Evolutionary conservation across 306 rosid genomes (phyloP).

Genomic region (Datisca glomerata): DNA sequence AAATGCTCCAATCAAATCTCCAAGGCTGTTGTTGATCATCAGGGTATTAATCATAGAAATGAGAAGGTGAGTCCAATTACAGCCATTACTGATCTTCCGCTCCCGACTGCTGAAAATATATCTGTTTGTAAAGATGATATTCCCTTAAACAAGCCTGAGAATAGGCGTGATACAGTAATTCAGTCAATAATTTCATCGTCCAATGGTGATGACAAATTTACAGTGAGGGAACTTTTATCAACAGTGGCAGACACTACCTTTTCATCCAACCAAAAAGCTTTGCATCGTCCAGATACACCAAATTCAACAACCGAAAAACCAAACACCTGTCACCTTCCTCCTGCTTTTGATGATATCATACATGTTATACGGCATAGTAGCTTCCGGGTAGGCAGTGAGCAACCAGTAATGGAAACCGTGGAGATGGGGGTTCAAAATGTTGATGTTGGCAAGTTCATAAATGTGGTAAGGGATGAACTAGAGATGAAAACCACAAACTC

Average conservation of each 20-base stretch:
- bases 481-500: conserved; percentile 39
- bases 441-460: conserved; percentile 69
- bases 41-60: conserved; percentile 17
- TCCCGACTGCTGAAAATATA: conserved; percentile 30
- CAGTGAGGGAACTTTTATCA: conserved; percentile 59
- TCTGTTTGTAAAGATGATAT: conserved; percentile 23
- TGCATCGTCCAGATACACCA: conserved; percentile 42
- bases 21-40: conserved; percentile 26
- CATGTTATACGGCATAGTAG: conserved; percentile 97
- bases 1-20: conserved; percentile 20
- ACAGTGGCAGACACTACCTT: conserved; percentile 32
- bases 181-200: conserved; percentile 25
- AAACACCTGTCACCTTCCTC: conserved; percentile 51
- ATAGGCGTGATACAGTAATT: conserved; percentile 17
- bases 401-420: conserved; percentile 57
- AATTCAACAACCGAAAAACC: conserved; percentile 41
- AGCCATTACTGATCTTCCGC: conserved; percentile 23
- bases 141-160: conserved; percentile 21
- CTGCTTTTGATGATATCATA: conserved; percentile 87
- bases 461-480: conserved; percentile 60
- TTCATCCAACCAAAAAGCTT: conserved; percentile 31
- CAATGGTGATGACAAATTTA: conserved; percentile 67
- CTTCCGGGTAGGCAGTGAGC: conserved; percentile 86
- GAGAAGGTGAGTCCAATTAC: conserved; percentile 16
- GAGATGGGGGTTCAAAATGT: conserved; percentile 89